Evolutionary conservation across 2,329 filamentous ascomycete species (phyloP), one percentile per base, ranked within the genome.

Genomic region (Fusarium ramigenum): DNA sequence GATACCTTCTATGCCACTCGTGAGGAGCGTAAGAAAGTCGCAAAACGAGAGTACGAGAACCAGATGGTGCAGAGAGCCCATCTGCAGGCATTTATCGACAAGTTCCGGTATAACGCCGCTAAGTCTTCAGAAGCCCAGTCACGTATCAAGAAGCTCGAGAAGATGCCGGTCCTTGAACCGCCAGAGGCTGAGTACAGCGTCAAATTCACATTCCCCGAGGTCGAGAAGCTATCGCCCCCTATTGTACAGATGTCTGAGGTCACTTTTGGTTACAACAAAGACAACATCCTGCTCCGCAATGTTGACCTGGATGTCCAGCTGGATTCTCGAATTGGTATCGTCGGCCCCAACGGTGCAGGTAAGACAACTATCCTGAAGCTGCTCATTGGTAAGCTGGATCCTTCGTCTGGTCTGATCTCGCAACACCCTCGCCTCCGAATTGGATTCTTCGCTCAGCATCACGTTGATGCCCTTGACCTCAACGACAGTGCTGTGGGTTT

Each of bases 61-160:
- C 96, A 99, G 81, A 97, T 98, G 94, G 94, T 89, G 2, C 91
- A 96, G 83, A 90, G 96, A 77, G 94, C 95, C 37, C 96, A 99
- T 87, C 85, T 99, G 72, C 96, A 99, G 86, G 92, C 94, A 34
- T 99, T 99, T 84, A 99, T 99, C 85, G 96, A 99, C 89, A 99
- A 99, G 85, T 99, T 99, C 88, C 91, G 96, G 60, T 99, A 99
- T 88, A 99, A 99, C 81, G 96, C 96, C 34, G 96, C 96, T 79
- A 99, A 99, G 83, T 98, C 96, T 2, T 97, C 96, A 14, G 96
- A 99, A 86, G 96, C 96, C 4, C 96, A 99, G 81, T 98, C 96
- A 2, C 92, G 96, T 79, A 98, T 99, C 89, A 99, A 99, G 89
- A 99, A 99, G 82, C 87, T 99, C 70, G 97, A 99, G 83, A 94